Base-by-base conservation (phyloP, 768 basidiomycete genomes). In the Kwoniella sp. region DNA sequence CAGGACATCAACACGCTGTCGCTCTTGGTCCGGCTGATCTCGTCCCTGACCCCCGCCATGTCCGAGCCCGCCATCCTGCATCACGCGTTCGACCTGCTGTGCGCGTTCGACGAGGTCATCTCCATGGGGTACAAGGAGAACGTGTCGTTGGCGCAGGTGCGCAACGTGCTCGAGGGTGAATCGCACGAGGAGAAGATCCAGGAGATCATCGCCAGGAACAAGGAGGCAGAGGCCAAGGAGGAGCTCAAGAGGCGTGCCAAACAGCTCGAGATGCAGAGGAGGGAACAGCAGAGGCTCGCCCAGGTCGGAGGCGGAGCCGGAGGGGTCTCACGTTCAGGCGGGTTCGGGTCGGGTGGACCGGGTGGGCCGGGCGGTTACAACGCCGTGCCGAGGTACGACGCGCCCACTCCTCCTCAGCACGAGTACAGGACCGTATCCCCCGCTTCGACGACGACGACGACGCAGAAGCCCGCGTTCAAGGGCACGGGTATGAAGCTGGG, bases 141-240 rank as follows among this genome's bases (percentile, higher is more conserved):
- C 45, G 77, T 78, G 26, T 77, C 75, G 44, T 65, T 79, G 15
- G 63, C 71, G 43, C 77, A 78, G 59, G 76, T 79, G 22, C 59
- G 78, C 34, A 76, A 69, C 49, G 74, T 79, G 11, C 65, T 79
- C 36, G 78, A 79, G 65, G 78, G 78, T 48, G 78, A 79, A 60
- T 75, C 73, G 43, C 78, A 79, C 67, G 79, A 79, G 64, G 79
- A 79, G 60, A 78, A 78, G 73, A 96, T 99, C 50, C 91, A 96
- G 71, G 93, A 98, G 69, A 98, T 98, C 74, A 99, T 98, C 62
- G 87, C 91, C 10, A 81, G 88, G 86, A 98, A 99, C 79, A 98
- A 98, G 76, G 95, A 99, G 76, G 90, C 90, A 5, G 95, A 99
- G 68, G 95, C 93, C 2, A 99, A 99, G 73, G 95, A 99, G 73